Base-by-base conservation (phyloP, 2,329 filamentous ascomycete species). In the Cladosporium halotolerans region DNA sequence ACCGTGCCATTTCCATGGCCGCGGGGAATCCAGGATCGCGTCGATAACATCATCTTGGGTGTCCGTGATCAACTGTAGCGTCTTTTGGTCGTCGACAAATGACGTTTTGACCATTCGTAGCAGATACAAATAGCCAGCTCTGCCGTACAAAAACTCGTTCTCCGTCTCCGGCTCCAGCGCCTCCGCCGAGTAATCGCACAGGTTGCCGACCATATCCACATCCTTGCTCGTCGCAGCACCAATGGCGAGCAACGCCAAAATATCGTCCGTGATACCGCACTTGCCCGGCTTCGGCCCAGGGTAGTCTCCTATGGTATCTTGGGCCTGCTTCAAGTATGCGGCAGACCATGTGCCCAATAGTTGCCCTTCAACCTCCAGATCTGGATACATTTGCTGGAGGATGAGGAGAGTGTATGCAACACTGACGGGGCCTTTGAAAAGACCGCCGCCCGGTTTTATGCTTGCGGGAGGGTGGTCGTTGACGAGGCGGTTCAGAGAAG, bases 101-200 rank as follows among this genome's bases (percentile, higher is more conserved):
- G 77, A 78, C 28, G 77, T 75, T 18, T 78, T 78, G 33, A 86
- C 79, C 54, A 87, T 70, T 1, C 86, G 76, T 39, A 89, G 74
- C 41, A 87, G 72, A 64, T 88, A 88, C 19, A 89, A 72, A 50
- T 82, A 80, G 0, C 85, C 85, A 1, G 85, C 82, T 9, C 83
- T 77, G 5, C 86, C 86, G 64, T 84, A 83, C 5, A 86, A 70
- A 67, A 84, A 78, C 62, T 88, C 85, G 51, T 85, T 81, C 41
- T 74, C 72, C 23, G 77, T 76, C 2, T 74, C 73, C 0, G 61
- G 55, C 47, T 74, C 70, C 9, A 73, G 66, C 45, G 75, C 76
- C 44, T 79, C 74, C 6, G 66, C 71, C 9, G 72, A 68, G 61
- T 76, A 76, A 58, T 76, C 72, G 65, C 75, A 77, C n/a, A 78